These are phyloP conservation scores for Aphanomyces cochlioides DNA, from an alignment of 352 stramenopile genomes.

Conservation along the genomic window DNA sequence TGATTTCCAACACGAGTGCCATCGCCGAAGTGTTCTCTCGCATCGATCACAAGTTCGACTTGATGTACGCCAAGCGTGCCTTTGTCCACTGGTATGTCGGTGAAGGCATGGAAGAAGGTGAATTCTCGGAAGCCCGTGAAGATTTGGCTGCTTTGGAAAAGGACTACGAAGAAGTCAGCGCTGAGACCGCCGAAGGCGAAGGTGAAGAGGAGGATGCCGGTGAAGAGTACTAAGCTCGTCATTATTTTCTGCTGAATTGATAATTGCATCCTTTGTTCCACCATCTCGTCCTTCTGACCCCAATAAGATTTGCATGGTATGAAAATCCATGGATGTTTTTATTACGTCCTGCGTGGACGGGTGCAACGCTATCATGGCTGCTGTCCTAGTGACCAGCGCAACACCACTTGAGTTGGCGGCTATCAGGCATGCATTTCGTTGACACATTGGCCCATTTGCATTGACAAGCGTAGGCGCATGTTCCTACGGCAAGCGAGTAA, in stretches of 20 bases:
- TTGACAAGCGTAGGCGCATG: slow-evolving; percentile 69
- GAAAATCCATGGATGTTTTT: too few species aligned
- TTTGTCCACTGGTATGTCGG: slow-evolving; percentile 99
- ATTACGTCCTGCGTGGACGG: too few species aligned
- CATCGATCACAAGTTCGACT: slow-evolving; percentile 99
- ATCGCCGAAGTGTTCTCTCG: slow-evolving; percentile 97
- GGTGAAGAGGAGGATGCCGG: slow-evolving; percentile 91
- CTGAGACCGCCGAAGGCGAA: slow-evolving; percentile 95
- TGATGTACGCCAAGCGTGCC: slow-evolving; percentile 99
- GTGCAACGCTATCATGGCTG: too few species aligned
- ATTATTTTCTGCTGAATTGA: too few species aligned
- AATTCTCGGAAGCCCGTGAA: slow-evolving; percentile 99
- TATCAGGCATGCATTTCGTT: slow-evolving; percentile 45
- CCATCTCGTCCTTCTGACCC: too few species aligned
- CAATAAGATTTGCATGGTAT: too few species aligned
- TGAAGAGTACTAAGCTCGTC: slow-evolving; percentile 75
- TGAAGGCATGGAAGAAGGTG: slow-evolving; percentile 99
- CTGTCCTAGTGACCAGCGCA: slow-evolving; percentile 47
- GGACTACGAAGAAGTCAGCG: slow-evolving; percentile 99
- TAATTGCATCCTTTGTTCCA: too few species aligned
- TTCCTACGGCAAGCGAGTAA: slow-evolving; percentile 35
- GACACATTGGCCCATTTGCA: slow-evolving; percentile 75
- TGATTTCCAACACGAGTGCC: slow-evolving; percentile 99
- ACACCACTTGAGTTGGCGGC: slow-evolving; percentile 63
- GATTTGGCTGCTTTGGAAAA: slow-evolving; percentile 97